A percentile compares a stretch with the other conserved stretches of the same genome.
These are phyloP conservation scores for Umbelopsis sp. DNA, from an alignment of 371 early-diverging fungal species.

Conservation along the genomic window DNA sequence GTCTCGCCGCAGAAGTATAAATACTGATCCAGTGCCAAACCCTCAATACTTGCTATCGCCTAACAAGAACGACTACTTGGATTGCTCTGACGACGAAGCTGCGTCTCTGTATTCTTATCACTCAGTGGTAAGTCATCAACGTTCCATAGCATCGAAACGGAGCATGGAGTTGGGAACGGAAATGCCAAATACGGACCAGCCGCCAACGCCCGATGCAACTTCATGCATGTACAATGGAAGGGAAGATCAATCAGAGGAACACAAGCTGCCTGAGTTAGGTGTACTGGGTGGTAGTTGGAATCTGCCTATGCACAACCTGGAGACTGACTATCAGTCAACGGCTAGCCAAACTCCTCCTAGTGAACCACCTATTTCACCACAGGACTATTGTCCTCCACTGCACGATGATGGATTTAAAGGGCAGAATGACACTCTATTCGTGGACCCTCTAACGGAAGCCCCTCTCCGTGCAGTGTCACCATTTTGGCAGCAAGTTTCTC, in stretches of 20 bases:
- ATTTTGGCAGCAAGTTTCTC: slow-evolving; percentile 9
- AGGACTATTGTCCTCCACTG: background rate
- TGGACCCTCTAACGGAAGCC: background rate
- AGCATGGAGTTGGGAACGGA: background rate
- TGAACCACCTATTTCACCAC: background rate
- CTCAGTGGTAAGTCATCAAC: background rate
- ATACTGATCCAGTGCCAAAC: background rate
- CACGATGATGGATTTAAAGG: background rate
- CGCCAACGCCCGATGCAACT: background rate
- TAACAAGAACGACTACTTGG: background rate
- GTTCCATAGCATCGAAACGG: background rate
- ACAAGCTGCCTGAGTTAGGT: background rate
- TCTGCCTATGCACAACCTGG: background rate
- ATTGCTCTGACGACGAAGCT: background rate
- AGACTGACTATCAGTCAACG: background rate
- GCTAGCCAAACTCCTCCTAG: background rate
- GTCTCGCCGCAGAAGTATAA: background rate
- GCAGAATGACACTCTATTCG: background rate
- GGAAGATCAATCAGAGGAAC: background rate
- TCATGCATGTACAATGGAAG: background rate
- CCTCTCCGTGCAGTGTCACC: background rate
- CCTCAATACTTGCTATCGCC: slow-evolving; percentile 2
- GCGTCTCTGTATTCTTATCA: background rate
- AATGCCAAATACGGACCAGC: background rate
- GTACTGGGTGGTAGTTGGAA: slow-evolving; percentile 4